Evolutionary conservation across 352 stramenopile species (phyloP), one percentile per base, ranked within the genome.

Genomic region (Pythium rishiriense): DNA sequence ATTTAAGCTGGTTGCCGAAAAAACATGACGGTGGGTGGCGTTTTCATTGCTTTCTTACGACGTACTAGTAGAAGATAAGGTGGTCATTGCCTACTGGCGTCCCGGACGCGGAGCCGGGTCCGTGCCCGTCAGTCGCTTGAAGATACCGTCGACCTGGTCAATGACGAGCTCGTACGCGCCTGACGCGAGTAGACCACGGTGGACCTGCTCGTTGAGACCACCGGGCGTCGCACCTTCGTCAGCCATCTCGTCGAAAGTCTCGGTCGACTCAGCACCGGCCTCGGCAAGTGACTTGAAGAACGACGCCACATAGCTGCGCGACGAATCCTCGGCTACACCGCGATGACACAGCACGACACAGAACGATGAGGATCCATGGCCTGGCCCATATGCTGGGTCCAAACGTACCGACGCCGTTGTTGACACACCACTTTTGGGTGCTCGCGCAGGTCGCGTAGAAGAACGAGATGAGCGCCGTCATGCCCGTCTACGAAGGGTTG

Each of bases 391-490:
- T n/a, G n/a, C n/a, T n/a, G 14, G 37, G 37, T n/a, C 14, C 37
- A 39, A 39, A 87, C 80, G 33, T 76, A 92, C 83, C 83, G 43
- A 95, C 87, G 50, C 87, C 87, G 66, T 95, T 95, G 68, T 74
- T 88, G 57, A 91, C 80, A 68, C 85, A 93, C 87, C 87, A 95
- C 70, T 90, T 80, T 56, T 95, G 87, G 21, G 83, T 82, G 51
- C 73, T 91, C 49, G 83, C 81, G 55, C 87, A 95, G 21, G 84
- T 95, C 21, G 87, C 84, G 73, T 95, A 95, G 57, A 93, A 95
- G 75, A 82, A 95, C 37, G 77, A 87, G 66, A 95, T 95, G 26
- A 95, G 77, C 26, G 87, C 81, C 39, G 87, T 95, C 69, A 95
- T 91, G 41, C 86, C 79, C 29, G 86, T 93, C 79, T 89, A 37